Evolutionary conservation across 306 rosid species (phyloP).

Genomic region (Dryas alaskensis): DNA sequence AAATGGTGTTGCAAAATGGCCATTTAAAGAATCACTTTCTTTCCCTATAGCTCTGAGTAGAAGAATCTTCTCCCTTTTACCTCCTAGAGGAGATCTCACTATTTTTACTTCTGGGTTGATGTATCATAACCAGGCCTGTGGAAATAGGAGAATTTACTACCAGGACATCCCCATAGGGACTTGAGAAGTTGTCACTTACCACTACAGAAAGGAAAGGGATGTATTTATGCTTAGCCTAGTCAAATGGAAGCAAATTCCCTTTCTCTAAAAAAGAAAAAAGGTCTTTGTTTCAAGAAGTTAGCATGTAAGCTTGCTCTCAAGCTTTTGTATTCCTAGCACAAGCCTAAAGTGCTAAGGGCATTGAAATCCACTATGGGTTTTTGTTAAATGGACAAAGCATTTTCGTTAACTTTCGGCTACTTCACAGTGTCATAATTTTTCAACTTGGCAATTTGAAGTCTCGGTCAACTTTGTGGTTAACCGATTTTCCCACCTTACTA

Average conservation of each 20-base stretch:
- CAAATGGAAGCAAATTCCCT: not conserved
- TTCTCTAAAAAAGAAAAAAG: not conserved
- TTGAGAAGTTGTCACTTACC: not conserved
- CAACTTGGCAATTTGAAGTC: not conserved
- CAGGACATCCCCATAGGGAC: not conserved
- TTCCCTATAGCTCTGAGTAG: not conserved
- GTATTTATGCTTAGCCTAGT: not conserved
- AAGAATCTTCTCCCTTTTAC: not conserved
- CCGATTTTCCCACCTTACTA: not conserved
- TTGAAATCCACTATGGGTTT: not conserved
- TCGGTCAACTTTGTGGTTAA: not conserved
- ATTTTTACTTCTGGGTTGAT: not conserved
- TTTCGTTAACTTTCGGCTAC: not conserved
- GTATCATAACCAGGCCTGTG: not conserved
- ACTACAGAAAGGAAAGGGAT: not conserved
- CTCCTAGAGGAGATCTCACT: not conserved
- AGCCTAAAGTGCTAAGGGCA: not conserved
- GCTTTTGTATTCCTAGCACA: slow-evolving; percentile 1
- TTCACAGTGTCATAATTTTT: not conserved
- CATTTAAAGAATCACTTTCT: not conserved
- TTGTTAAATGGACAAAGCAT: not conserved
- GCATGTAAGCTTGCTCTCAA: not conserved
- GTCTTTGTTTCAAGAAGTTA: not conserved
- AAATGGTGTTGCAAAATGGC: not conserved
- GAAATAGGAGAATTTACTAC: not conserved